Evolutionary conservation across 2,329 filamentous ascomycete genomes (phyloP).

Genomic region (Acephala macrosclerotiorum): DNA sequence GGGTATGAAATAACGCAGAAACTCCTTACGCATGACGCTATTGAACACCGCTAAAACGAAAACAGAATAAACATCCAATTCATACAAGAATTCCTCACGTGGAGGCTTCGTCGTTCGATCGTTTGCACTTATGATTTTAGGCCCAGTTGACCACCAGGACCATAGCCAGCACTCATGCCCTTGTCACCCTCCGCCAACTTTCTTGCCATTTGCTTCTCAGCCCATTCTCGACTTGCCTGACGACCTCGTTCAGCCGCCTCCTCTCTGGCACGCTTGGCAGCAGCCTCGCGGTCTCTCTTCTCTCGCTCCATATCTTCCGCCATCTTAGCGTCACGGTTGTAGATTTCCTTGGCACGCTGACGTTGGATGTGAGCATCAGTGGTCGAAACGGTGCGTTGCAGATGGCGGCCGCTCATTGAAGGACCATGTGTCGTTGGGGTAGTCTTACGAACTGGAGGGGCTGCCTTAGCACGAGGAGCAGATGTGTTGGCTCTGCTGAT

Average conservation of each 20-base stretch:
- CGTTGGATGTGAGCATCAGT: slow-evolving; percentile 60
- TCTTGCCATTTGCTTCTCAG: slow-evolving; percentile 57
- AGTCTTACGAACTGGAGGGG: slow-evolving; percentile 32
- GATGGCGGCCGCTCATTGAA: slow-evolving; percentile 36
- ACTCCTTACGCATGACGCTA: slow-evolving; percentile 28
- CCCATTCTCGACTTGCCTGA: slow-evolving; percentile 66
- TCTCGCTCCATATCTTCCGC: slow-evolving; percentile 59
- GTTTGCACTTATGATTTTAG: slow-evolving; percentile 26
- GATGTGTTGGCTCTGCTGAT: slow-evolving; percentile 43
- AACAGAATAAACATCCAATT: slow-evolving; percentile 7
- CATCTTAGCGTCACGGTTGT: slow-evolving; percentile 58
- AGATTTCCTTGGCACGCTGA: slow-evolving; percentile 60
- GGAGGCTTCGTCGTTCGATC: neutral
- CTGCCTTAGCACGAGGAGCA: slow-evolving; percentile 38
- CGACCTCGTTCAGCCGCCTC: slow-evolving; percentile 68
- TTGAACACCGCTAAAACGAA: slow-evolving; percentile 3
- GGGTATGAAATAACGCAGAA: slow-evolving; percentile 23
- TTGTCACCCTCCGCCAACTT: slow-evolving; percentile 37
- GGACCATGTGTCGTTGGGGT: slow-evolving; percentile 34
- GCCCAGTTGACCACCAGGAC: slow-evolving; percentile 38
- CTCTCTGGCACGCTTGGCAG: slow-evolving; percentile 62
- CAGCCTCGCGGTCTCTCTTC: slow-evolving; percentile 60
- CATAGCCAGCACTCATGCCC: slow-evolving; percentile 36
- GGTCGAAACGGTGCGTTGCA: slow-evolving; percentile 56
- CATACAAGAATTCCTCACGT: neutral